Evolutionary conservation across 306 rosid species (phyloP), one percentile per base, ranked within the genome.

Genomic region (Abrus precatorius): DNA sequence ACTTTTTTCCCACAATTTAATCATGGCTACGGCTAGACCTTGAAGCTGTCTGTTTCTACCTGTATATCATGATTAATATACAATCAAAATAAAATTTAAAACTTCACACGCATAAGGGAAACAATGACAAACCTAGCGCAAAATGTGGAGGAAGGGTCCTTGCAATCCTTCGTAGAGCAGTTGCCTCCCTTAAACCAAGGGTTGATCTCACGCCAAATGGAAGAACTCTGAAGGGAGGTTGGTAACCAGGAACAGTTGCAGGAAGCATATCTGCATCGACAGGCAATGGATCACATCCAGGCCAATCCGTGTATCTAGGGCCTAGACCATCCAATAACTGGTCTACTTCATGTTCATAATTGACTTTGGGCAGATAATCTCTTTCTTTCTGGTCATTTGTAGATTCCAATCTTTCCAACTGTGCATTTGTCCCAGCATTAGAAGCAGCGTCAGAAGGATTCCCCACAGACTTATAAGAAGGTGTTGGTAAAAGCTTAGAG

Each of bases 81-180:
- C 20, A 76, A 81, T 68, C 73, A 83, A 48, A 75, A 72, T 40
- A 59, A 79, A 50, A 64, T 45, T 60, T 57, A 68, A 57, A 71
- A 57, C 27, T 9, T 44, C 81, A 74, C 74, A 56, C 40, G 80
- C 79, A 68, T n/a, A 47, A 72, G 73, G 47, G 68, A 38, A 54
- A 64, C 61, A 64, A 56, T 41, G 12, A 78, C 85, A 61, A 84
- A 91, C 99, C 99, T 84, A 95, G 66, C 5, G 97, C 96, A 90
- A 95, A 95, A 89, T 95, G 99, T 50, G 99, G 99, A 84, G 99
- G 98, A 82, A 95, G 97, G 78, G 86, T 84, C 87, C 99, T 85
- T 62, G 99, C 97, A 86, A 95, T 77, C 82, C 98, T 83, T 79
- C 94, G 82, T 43, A 93, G 89, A 82, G 90, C 56, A 78, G 99